A percentile compares a stretch with the other conserved stretches of the same genome.
Conservation (phyloP, 2,329 filamentous ascomycete species). For the Aureobasidium sp. region DNA sequence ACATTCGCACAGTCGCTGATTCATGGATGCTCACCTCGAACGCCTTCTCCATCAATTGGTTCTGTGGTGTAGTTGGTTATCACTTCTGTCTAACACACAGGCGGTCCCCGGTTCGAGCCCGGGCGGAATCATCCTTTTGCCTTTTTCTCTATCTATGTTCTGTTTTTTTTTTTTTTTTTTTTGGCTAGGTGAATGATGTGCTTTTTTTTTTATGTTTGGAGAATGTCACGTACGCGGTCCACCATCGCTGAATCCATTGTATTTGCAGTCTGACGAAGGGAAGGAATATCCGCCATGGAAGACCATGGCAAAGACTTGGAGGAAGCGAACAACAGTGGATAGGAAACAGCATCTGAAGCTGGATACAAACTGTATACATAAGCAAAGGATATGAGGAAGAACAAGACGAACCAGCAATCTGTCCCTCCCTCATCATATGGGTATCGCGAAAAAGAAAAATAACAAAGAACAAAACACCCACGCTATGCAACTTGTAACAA, state of each 20-base stretch:
- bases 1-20: neutral
- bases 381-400: neutral
- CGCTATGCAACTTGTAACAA: neutral
- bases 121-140: constrained; percentile 13
- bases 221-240: no score
- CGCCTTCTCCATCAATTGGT: neutral
- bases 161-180: no score
- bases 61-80: constrained; percentile 20
- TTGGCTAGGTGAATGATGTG: no score
- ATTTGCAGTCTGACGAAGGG: no score
- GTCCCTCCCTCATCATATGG: neutral
- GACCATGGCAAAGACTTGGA: no score
- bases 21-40: neutral
- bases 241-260: no score
- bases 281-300: no score
- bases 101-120: constrained; percentile 15
- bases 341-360: no score
- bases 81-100: constrained; percentile 20
- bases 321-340: no score
- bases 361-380: no score
- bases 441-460: neutral
- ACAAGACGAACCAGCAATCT: constrained; percentile 10
- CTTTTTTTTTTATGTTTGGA: neutral
- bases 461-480: neutral
- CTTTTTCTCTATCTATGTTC: no score